A percentile compares a stretch with the other conserved stretches of the same genome.
phyloP scores from a whole-genome alignment of 2,329 filamentous ascomycete genomes.

The Cercospora sp. region DNA sequence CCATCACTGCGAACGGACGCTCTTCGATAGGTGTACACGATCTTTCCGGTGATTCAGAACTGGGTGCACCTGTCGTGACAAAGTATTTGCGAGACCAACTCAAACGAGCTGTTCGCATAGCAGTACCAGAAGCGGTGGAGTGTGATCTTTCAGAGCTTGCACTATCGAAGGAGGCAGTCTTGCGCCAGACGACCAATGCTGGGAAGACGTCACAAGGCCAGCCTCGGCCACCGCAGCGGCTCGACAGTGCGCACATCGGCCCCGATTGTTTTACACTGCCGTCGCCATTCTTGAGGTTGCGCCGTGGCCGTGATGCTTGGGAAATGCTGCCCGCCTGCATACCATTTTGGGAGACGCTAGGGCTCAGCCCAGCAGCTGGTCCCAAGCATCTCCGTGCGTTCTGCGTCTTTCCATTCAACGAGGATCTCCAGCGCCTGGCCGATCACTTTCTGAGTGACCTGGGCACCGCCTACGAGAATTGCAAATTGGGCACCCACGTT shows the following conservation, averaged over 20 bases:
- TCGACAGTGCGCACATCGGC: slow-evolving; percentile 32
- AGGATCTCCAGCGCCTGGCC: slow-evolving; percentile 62
- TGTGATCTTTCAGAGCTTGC: slow-evolving; percentile 35
- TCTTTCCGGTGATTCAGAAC: too few species aligned
- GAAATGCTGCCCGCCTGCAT: slow-evolving; percentile 74
- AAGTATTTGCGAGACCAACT: slow-evolving; percentile 5
- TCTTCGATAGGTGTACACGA: background rate
- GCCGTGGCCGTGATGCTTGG: slow-evolving; percentile 66
- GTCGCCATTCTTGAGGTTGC: slow-evolving; percentile 70
- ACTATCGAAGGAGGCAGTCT: slow-evolving; percentile 30
- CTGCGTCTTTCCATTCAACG: slow-evolving; percentile 68
- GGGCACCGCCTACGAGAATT: slow-evolving; percentile 70
- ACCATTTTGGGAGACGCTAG: slow-evolving; percentile 78
- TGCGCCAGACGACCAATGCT: slow-evolving; percentile 19
- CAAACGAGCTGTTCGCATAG: slow-evolving; percentile 3
- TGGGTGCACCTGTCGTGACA: background rate
- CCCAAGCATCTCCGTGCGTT: slow-evolving; percentile 70
- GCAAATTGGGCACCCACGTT: slow-evolving; percentile 62
- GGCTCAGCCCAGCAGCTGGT: slow-evolving; percentile 69
- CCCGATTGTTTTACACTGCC: slow-evolving; percentile 61
- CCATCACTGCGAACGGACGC: slow-evolving; percentile 9
- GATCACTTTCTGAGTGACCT: slow-evolving; percentile 67
- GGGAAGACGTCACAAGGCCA: slow-evolving; percentile 31
- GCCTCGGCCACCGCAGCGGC: slow-evolving; percentile 35
- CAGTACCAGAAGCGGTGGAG: slow-evolving; percentile 21